phyloP scores from a whole-genome alignment of 306 rosid genomes.

The Cyamopsis tetragonoloba region DNA sequence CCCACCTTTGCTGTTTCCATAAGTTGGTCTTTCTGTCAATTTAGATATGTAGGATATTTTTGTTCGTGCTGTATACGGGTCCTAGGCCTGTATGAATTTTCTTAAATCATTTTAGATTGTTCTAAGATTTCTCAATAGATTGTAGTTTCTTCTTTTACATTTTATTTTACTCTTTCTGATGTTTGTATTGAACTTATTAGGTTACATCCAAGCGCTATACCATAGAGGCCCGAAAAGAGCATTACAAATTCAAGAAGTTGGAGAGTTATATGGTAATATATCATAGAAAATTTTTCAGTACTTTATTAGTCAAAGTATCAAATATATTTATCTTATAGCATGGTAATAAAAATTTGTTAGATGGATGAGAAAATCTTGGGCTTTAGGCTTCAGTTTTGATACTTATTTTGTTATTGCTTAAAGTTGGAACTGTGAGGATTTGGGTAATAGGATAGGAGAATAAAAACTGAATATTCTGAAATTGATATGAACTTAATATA shows the following conservation, averaged over 20 bases:
- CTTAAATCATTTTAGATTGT: background rate
- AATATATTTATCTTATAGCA: constrained; percentile 17
- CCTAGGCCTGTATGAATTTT: background rate
- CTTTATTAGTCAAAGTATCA: constrained; percentile 8
- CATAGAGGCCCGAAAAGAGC: constrained; percentile 84
- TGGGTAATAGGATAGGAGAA: too few relatives aligned
- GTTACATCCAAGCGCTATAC: constrained; percentile 82
- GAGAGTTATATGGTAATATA: constrained; percentile 70
- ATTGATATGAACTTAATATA: too few relatives aligned
- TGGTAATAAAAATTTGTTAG: constrained; percentile 14
- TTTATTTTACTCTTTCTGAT: constrained; percentile 7
- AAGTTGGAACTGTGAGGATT: too few relatives aligned
- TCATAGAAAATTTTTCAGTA: background rate
- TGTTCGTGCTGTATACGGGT: background rate
- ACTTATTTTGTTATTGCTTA: background rate
- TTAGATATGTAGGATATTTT: constrained; percentile 12
- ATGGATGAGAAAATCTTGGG: background rate
- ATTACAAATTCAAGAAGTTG: constrained; percentile 80
- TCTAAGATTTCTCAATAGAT: background rate
- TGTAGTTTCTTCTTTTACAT: background rate
- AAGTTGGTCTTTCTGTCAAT: constrained; percentile 6
- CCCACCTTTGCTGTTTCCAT: background rate
- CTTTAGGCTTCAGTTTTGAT: constrained; percentile 6
- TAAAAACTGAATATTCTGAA: too few relatives aligned
- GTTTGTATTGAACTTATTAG: constrained; percentile 45